Base-by-base conservation (phyloP, 2,329 filamentous ascomycete species). In the Claviceps arundinis region DNA sequence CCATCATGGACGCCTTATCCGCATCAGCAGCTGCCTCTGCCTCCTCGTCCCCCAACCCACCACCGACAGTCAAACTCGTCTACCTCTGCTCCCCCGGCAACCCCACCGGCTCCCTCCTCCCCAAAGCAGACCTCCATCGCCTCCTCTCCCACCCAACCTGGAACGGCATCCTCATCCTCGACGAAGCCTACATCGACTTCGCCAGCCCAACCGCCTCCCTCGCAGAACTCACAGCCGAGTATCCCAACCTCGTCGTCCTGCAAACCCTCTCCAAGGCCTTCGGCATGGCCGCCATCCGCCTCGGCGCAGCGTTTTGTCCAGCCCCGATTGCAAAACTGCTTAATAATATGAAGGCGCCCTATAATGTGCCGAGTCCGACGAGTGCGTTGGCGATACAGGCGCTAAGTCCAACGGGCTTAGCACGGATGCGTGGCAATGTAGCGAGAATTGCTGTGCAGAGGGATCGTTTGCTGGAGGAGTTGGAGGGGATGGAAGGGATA, bases 231-330 rank as follows among this genome's bases (percentile, higher is more conserved):
- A 90, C 95, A 1, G 75, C 79, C 38, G 89, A 95, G 62, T 94
- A 87, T 81, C 90, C 91, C 49, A 98, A 98, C 68, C 75, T 98
- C 26, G 89, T 96, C 17, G 90, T 98, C 53, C 89, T 97, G 87
- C 93, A 98, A 74, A 98, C 93, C 1, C 77, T 97, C n/a, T 95
- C 87, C 62, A 98, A 98, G 68, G 93, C 89, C 0, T 98, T 98
- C 64, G 93, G 93, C 30, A 79, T 98, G 63, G 93, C 93, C 4
- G 93, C 91, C 49, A 95, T 98, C 64, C 78, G 93, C 16, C 76
- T 98, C 1, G 93, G 93, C 47, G 87, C 83, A 7, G 89, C 88
- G 0, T 98, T 96, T 65, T 79, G 87, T 5, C 79, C 82, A 9
- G 75, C 82, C 0, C 76, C 81, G 5, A 84, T 98, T 56, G 89